Conservation (phyloP, 1,284 basidiomycete species). For the Hemileccinum hortonii region DNA sequence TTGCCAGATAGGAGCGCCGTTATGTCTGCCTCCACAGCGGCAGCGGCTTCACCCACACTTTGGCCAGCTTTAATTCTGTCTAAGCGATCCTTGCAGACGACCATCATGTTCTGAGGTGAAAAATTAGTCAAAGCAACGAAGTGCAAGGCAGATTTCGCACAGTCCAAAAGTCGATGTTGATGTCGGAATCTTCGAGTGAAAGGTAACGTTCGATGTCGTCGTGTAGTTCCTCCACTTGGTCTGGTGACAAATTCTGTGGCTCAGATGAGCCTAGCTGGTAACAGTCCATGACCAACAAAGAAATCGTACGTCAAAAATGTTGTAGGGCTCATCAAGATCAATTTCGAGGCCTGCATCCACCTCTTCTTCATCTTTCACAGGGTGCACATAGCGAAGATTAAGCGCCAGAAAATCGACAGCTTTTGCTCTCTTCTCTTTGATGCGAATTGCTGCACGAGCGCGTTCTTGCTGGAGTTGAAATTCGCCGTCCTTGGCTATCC, state of each 20-base stretch:
- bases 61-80: conserved; percentile 67
- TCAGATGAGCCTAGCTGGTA: conserved; percentile 20
- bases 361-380: conserved; percentile 61
- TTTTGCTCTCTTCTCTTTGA: conserved; percentile 94
- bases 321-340: conserved; percentile 97
- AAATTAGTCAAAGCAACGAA: conserved; percentile 10
- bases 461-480: conserved; percentile 97
- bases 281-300: not conserved
- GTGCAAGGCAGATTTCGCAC: conserved; percentile 45
- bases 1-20: conserved; percentile 74
- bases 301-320: conserved; percentile 82
- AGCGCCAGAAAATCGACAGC: conserved; percentile 93
- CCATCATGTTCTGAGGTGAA: conserved; percentile 82
- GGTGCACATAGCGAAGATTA: conserved; percentile 86
- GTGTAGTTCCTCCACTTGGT: conserved; percentile 91
- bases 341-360: conserved; percentile 92
- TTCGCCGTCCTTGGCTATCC: conserved; percentile 96
- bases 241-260: conserved; percentile 75
- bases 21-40: conserved; percentile 81
- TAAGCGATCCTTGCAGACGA: conserved; percentile 92
- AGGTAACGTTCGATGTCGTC: conserved; percentile 94
- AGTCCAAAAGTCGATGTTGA: conserved; percentile 97
- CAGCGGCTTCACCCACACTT: conserved; percentile 62
- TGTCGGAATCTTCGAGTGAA: conserved; percentile 78
- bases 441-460: conserved; percentile 86